Base-by-base conservation (phyloP, 805 yeast genomes). In the Sugiyamaella valdiviana region DNA sequence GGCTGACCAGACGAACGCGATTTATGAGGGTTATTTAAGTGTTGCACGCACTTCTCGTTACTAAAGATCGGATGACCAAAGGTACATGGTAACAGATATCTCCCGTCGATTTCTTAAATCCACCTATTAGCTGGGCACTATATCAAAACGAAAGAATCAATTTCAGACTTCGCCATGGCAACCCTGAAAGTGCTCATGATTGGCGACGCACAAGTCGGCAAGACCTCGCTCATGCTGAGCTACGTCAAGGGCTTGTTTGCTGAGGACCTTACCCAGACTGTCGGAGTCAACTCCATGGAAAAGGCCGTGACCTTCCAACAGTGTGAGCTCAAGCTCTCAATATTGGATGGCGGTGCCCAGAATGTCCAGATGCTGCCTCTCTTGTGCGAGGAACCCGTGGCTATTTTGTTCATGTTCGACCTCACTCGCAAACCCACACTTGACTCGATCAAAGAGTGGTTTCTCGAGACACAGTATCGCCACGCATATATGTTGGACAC, bases 281-380 rank as follows among this genome's bases (percentile, higher is more conserved):
- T 88, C 45, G 99, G 99, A 5, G 97, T 93, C 48, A 91, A 91
- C 63, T 90, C 86, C 66, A 83, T 93, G 86, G 96, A 93, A 63
- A 83, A 89, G 58, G 82, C 84, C 51, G 85, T 91, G 23, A 82
- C 80, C 51, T 82, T 91, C 47, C 80, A 89, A 48, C 82, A 85
- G 51, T 89, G 96, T 2, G 88, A 86, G 56, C 86, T 91, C 48
- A 83, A 93, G 35, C 91, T 91, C 63, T 82, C 93, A 19, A 83
- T 91, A 26, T 91, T 96, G 95, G 99, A 91, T 66, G 70, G 93
- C 10, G 99, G 99, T 20, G 99, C 98, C 1, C 95, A 93, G 65
- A 93, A 88, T 67, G 86, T 89, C 47, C 90, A 91, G 64, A 91
- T 91, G 99, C 71, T 93, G 37, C 96, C 97, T 19, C 72, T 91